Conservation (phyloP, 331 rosid species). For the Malus hybrid region DNA sequence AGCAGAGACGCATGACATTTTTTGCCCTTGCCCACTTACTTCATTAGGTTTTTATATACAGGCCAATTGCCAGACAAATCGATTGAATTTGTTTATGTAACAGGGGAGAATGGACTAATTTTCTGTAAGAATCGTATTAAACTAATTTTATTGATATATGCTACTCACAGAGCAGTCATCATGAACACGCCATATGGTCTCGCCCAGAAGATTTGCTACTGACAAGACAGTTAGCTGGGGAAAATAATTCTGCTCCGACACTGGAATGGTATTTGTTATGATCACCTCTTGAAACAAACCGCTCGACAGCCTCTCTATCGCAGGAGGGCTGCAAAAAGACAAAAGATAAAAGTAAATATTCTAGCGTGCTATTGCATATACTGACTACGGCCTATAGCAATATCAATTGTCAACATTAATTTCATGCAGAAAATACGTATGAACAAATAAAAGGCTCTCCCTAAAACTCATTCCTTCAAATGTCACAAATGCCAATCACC, state of each 20-base stretch:
- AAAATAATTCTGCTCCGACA: slow-evolving; percentile 75
- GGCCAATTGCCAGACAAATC: not conserved
- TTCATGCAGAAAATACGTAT: not conserved
- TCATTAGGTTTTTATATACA: not conserved
- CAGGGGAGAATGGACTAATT: slow-evolving; percentile 7
- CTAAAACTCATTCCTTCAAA: not conserved
- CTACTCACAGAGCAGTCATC: slow-evolving; percentile 97
- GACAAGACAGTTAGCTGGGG: slow-evolving; percentile 83
- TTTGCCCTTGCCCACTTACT: not conserved
- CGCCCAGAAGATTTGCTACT: slow-evolving; percentile 90
- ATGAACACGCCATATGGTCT: slow-evolving; percentile 96
- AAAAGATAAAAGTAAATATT: not conserved
- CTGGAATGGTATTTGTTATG: slow-evolving; percentile 81
- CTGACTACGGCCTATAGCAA: not conserved
- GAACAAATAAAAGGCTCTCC: not conserved
- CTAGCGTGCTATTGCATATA: not conserved
- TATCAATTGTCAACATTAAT: not conserved
- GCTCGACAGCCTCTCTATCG: slow-evolving; percentile 73
- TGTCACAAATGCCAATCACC: not conserved
- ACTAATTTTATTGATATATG: slow-evolving; percentile 40
- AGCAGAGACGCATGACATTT: not conserved
- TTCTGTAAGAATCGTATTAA: not conserved
- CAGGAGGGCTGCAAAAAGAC: slow-evolving; percentile 73
- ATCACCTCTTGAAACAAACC: slow-evolving; percentile 95
- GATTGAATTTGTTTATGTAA: not conserved